Conservation (phyloP, 371 early-diverging fungal genomes). For the Mucor circinelloides region DNA sequence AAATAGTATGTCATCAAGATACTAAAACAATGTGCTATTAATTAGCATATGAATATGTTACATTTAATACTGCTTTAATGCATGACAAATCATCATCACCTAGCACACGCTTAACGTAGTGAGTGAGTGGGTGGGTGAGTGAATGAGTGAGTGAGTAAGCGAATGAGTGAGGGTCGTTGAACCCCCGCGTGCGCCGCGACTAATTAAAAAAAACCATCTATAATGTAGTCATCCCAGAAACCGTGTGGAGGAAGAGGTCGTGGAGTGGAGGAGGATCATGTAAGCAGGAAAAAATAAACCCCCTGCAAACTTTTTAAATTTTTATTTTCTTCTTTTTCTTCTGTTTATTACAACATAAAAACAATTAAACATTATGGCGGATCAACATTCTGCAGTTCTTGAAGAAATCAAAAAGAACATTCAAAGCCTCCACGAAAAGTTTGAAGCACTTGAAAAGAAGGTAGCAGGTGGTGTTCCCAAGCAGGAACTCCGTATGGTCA, state of each 20-base stretch:
- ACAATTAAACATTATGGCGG: conserved; percentile 9
- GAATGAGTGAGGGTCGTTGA: neutral
- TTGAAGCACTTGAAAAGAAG: conserved; percentile 55
- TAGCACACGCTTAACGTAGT: too few species aligned
- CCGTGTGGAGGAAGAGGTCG: neutral
- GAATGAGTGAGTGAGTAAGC: too few species aligned
- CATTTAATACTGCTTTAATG: neutral
- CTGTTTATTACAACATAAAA: conserved; percentile 3
- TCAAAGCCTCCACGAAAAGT: conserved; percentile 49
- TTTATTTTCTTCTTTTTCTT: conserved; percentile 1
- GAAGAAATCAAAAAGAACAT: conserved; percentile 62
- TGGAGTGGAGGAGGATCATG: neutral
- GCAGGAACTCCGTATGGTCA: conserved; percentile 80
- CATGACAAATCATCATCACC: neutral
- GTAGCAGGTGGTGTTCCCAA: conserved; percentile 44
- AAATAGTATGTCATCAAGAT: neutral
- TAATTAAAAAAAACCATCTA: neutral
- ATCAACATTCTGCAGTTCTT: conserved; percentile 49
- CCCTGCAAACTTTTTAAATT: conserved; percentile 5
- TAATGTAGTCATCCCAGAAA: neutral
- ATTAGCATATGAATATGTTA: neutral
- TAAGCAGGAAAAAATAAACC: conserved; percentile 6
- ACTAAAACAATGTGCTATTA: neutral
- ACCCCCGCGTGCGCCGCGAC: neutral
- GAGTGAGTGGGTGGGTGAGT: too few species aligned